Percentiles rank a stretch among this genome's conserved stretches.
Conservation (phyloP, 73 alveolate species). For the Strombidium stylifer region DNA sequence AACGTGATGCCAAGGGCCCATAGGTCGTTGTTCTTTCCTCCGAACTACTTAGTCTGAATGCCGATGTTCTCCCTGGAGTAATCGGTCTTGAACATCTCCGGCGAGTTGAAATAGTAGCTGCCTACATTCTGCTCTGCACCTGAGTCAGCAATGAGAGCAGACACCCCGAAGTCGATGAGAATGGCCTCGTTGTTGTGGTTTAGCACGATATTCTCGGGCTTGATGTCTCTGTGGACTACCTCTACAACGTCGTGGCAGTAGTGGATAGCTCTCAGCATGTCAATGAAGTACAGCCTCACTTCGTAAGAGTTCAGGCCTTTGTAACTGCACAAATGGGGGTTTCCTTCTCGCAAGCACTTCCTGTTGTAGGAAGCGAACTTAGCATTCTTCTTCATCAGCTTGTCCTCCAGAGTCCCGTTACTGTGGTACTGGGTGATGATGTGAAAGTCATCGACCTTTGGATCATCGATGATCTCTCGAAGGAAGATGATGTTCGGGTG, state of each 20-base stretch:
- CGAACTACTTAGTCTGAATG: no score
- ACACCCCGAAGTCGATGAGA: constrained; percentile 31
- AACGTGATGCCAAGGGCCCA: constrained; percentile 35
- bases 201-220: constrained; percentile 24
- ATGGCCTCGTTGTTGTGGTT: constrained; percentile 24
- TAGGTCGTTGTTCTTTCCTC: no score
- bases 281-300: no score
- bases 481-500: constrained; percentile 48
- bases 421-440: constrained; percentile 19
- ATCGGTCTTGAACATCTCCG: no score
- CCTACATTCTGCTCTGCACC: constrained; percentile 16
- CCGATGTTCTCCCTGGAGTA: no score
- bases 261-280: constrained; percentile 5
- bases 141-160: no score
- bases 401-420: no score
- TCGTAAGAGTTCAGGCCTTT: no score
- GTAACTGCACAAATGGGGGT: no score
- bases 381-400: no score
- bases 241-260: constrained; percentile 15
- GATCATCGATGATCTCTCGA: constrained; percentile 52
- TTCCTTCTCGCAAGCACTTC: no score
- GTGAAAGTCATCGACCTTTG: constrained; percentile 23
- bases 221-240: constrained; percentile 41
- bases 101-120: constrained; percentile 21
- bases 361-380: no score